Base-by-base conservation (phyloP, 2,329 filamentous ascomycete genomes). In the Arthrobotrys musiformis region DNA sequence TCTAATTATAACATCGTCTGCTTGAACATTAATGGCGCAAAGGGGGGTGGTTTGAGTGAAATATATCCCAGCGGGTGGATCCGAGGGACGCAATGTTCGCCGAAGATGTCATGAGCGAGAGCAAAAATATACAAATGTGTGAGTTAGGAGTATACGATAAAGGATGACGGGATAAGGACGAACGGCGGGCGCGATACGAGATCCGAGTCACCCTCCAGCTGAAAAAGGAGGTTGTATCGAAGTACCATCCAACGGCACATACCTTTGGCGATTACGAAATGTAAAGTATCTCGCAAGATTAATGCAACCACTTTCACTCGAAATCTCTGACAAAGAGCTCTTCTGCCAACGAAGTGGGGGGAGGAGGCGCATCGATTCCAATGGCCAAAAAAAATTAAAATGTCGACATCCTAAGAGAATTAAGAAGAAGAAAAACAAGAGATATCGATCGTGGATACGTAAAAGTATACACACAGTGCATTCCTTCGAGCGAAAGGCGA, bases 321-420 rank as follows among this genome's bases (percentile, higher is more conserved):
- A 58, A 58, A 58, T 37, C 33, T 58, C 54, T 58, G 54, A 40
- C 54, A 26, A 15, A 40, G 54, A 58, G 54, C 54, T 58, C 54
- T 40, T n/a, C 40, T 19, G 24, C 54, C 8, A 52, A 58, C 19
- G 24, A 40, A 19, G 33, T 35, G 54, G 54, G 54, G 52, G n/a
- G n/a, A n/a, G n/a, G n/a, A n/a, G n/a, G 3, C 22, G n/a, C 4
- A n/a, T 19, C 17, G 6, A 46, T 8, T 9, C 1, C 42, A 46
- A 22, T 24, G 42, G 42, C 42, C 9, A 46, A 46, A 9, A 40
- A n/a, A 40, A n/a, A 40, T 6, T 22, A 22, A 26, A 33, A 30
- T 56, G 30, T 24, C 33, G 50, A 54, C 28, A 33, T 35, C 50
- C 28, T 28, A 6, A 52, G 28, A 52, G n/a, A n/a, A n/a, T n/a